Conservation (phyloP, 129 eudicot genomes). For the Tagetes patula region DNA sequence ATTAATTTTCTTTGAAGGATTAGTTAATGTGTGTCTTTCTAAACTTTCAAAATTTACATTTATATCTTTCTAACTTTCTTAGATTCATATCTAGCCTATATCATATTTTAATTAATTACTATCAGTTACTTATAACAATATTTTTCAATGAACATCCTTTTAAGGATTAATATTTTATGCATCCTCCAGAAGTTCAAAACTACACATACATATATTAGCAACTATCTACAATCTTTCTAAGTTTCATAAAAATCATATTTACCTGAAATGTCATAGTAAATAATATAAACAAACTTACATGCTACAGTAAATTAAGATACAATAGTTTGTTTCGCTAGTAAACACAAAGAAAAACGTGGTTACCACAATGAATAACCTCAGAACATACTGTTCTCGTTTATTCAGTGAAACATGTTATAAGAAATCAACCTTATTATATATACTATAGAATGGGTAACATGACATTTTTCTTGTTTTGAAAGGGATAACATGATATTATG, state of each 20-base stretch:
- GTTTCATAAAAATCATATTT: too few species aligned
- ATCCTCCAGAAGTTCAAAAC: too few species aligned
- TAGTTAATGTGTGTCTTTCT: conserved; percentile 2
- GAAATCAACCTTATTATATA: not conserved
- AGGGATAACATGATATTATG: not conserved
- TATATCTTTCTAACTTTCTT: not conserved
- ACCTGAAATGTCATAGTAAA: too few species aligned
- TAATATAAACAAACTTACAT: not conserved
- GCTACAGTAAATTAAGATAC: not conserved
- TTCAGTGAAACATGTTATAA: not conserved
- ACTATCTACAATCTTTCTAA: too few species aligned
- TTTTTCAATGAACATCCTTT: not conserved
- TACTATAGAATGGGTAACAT: not conserved
- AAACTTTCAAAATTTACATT: not conserved
- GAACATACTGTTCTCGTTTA: not conserved
- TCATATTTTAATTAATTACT: not conserved
- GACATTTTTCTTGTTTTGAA: not conserved
- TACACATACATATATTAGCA: not conserved
- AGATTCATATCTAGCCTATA: not conserved
- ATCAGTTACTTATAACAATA: not conserved
- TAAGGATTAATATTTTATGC: not conserved
- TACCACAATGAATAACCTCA: not conserved
- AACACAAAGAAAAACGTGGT: not conserved
- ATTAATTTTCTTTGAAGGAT: not conserved
- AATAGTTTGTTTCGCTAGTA: not conserved